Percentiles rank a stretch among this genome's conserved stretches.
Conservation (phyloP, 2,329 filamentous ascomycete species). For the Aspergillus brasiliensis region DNA sequence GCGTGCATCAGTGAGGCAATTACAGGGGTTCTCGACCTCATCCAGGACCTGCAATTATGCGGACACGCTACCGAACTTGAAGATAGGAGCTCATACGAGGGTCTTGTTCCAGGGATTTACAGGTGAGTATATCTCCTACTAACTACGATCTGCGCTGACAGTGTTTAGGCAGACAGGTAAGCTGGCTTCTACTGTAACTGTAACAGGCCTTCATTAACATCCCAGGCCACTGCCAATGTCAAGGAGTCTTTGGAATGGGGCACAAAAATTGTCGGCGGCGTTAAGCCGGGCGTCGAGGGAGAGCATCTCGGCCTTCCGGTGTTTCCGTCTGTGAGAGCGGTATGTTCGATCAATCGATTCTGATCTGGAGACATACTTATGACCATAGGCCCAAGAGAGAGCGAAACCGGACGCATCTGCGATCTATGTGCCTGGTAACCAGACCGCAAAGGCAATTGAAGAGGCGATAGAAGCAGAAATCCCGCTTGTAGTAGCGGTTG, state of each 20-base stretch:
- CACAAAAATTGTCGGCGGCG: constrained; percentile 77
- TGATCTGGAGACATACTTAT: not conserved
- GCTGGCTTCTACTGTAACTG: constrained; percentile 4
- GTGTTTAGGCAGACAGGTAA: constrained; percentile 39
- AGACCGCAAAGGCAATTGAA: constrained; percentile 72
- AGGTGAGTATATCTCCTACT: constrained; percentile 41
- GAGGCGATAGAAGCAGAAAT: constrained; percentile 80
- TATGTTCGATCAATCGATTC: constrained; percentile 26
- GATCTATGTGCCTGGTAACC: constrained; percentile 76
- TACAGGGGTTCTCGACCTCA: constrained; percentile 36
- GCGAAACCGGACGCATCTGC: constrained; percentile 76
- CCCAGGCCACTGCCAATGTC: constrained; percentile 72
- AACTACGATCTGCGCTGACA: constrained; percentile 4
- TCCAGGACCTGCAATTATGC: constrained; percentile 48
- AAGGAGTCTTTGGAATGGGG: constrained; percentile 76
- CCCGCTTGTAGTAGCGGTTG: constrained; percentile 74
- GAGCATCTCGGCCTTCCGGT: constrained; percentile 75
- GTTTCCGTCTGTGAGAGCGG: constrained; percentile 66
- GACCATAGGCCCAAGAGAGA: constrained; percentile 63
- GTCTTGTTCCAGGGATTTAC: constrained; percentile 75
- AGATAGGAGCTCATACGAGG: constrained; percentile 65
- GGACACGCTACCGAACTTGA: constrained; percentile 66
- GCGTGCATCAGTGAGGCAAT: constrained; percentile 6
- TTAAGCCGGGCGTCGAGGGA: constrained; percentile 69
- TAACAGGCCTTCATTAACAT: constrained; percentile 10